Evolutionary conservation across 2,329 filamentous ascomycete species (phyloP).

Genomic region (Verticillium nubilum): DNA sequence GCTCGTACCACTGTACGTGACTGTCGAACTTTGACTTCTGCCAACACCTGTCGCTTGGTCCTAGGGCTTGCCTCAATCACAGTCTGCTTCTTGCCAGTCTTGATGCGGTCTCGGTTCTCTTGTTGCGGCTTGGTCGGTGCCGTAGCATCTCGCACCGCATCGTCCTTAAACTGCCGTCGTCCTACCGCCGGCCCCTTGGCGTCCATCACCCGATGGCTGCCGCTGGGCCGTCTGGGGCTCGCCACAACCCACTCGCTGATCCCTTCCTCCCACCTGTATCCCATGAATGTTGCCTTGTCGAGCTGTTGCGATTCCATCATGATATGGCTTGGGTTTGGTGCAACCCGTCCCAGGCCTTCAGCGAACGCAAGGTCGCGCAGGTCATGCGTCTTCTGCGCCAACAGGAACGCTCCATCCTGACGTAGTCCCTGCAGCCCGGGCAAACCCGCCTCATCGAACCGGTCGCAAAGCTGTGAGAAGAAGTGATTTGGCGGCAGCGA

Average conservation of each 20-base stretch:
- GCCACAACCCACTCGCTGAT: slow-evolving; percentile 33
- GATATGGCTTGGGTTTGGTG: background rate
- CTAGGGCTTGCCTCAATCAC: background rate
- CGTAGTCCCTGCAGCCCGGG: slow-evolving; percentile 29
- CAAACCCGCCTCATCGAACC: slow-evolving; percentile 28
- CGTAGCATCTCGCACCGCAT: background rate
- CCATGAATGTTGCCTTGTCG: slow-evolving; percentile 26
- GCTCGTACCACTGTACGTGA: background rate
- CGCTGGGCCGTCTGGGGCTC: slow-evolving; percentile 1
- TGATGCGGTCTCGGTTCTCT: background rate
- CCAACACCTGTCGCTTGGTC: background rate
- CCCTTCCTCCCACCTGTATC: slow-evolving; percentile 34
- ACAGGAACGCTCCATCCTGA: slow-evolving; percentile 41
- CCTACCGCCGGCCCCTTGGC: background rate
- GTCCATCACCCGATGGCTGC: background rate
- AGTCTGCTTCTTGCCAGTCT: background rate
- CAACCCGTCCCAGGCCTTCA: slow-evolving; percentile 27
- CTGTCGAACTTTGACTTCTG: background rate
- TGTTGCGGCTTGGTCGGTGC: background rate
- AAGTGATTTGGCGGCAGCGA: slow-evolving; percentile 29
- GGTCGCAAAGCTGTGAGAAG: slow-evolving; percentile 33
- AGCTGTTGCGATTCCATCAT: background rate
- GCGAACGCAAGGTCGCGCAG: slow-evolving; percentile 49
- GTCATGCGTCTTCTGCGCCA: slow-evolving; percentile 47
- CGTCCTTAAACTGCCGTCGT: background rate